Evolutionary conservation across 2,329 filamentous ascomycete genomes (phyloP).

Genomic region (Endocalyx cinctus): DNA sequence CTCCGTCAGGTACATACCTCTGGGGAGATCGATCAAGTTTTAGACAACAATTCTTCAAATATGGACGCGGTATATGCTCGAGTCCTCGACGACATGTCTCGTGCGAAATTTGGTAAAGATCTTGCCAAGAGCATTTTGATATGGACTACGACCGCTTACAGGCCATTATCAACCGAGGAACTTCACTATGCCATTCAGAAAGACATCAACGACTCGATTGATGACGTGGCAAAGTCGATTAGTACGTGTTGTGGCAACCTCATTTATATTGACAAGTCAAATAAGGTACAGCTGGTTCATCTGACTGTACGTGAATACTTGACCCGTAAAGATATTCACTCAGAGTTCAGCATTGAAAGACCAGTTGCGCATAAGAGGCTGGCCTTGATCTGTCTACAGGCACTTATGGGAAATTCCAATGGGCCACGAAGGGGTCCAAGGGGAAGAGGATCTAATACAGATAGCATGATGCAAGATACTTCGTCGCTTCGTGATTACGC

Average conservation of each 20-base stretch:
- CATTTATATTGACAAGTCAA: conserved; percentile 19
- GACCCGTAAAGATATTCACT: conserved; percentile 4
- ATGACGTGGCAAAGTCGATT: conserved; percentile 18
- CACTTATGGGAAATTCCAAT: conserved; percentile 6
- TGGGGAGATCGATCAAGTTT: conserved; percentile 17
- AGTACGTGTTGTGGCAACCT: conserved; percentile 22
- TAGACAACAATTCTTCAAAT: conserved; percentile 19
- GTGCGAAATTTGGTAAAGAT: conserved; percentile 17
- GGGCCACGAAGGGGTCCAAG: not conserved
- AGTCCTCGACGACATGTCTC: conserved; percentile 22
- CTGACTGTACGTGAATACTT: conserved; percentile 25
- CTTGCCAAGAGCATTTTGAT: conserved; percentile 19
- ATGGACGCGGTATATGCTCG: conserved; percentile 25
- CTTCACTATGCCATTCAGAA: conserved; percentile 19
- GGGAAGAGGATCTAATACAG: not conserved
- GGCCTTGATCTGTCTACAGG: conserved; percentile 20
- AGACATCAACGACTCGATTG: conserved; percentile 23
- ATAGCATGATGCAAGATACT: not conserved
- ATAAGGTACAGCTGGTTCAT: conserved; percentile 22
- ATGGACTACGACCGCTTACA: conserved; percentile 22
- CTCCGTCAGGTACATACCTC: conserved; percentile 21
- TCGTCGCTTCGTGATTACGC: conserved; percentile 12
- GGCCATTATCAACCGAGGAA: conserved; percentile 20
- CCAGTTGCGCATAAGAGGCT: conserved; percentile 17
- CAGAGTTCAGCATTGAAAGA: conserved; percentile 20